These are phyloP conservation scores for Nemania serpens DNA, from an alignment of 2,329 filamentous ascomycete genomes.

Conservation along the genomic window DNA sequence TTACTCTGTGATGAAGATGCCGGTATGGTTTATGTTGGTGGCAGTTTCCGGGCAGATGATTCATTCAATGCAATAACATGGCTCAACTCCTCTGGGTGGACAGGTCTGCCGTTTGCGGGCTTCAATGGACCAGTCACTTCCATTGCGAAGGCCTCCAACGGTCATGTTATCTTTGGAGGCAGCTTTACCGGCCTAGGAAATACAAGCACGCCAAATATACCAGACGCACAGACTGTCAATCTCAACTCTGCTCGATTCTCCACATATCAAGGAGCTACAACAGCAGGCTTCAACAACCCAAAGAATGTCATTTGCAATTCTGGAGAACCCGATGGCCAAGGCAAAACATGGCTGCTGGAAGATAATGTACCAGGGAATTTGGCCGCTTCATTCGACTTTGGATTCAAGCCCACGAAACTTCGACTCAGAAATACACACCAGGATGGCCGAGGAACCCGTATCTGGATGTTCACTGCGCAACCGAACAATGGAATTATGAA, in stretches of 20 bases:
- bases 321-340: constrained; percentile 66
- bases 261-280: constrained; percentile 64
- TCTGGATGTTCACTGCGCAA: constrained; percentile 82
- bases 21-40: constrained; percentile 87
- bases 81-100: constrained; percentile 70
- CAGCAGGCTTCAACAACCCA: constrained; percentile 72
- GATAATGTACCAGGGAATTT: constrained; percentile 80
- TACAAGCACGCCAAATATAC: constrained; percentile 67
- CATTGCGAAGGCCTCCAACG: constrained; percentile 78
- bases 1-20: constrained; percentile 79
- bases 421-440: constrained; percentile 86
- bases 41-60: constrained; percentile 77
- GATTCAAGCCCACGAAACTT: constrained; percentile 84
- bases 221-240: constrained; percentile 81
- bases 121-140: constrained; percentile 92
- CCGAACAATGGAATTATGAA: constrained; percentile 95
- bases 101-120: constrained; percentile 84
- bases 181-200: constrained; percentile 89
- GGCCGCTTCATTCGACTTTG: constrained; percentile 81
- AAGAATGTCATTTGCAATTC: constrained; percentile 82
- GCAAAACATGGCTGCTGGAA: constrained; percentile 80
- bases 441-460: constrained; percentile 84
- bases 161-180: constrained; percentile 90
- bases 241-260: constrained; percentile 77
- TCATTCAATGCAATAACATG: constrained; percentile 91